phyloP scores from a whole-genome alignment of 78 protist species.

The Dictyostelium intermedium region DNA sequence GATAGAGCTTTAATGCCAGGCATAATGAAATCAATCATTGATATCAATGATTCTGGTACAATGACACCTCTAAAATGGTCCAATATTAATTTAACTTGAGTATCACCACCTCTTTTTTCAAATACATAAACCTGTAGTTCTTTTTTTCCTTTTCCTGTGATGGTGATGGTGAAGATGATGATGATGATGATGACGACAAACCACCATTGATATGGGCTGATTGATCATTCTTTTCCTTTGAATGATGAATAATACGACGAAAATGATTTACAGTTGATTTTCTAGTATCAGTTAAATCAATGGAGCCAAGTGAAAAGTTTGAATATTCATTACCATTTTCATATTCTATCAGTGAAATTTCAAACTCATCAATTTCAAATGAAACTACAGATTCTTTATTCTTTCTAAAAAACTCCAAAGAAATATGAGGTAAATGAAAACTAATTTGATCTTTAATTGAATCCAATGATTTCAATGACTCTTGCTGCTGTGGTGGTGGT shows the following conservation, averaged over 20 bases:
- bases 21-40: conserved; percentile 68
- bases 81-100: conserved; percentile 20
- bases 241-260: conserved; percentile 13
- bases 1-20: conserved; percentile 62
- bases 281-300: conserved; percentile 64
- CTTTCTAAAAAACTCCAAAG: conserved; percentile 56
- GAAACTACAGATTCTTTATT: conserved; percentile 66
- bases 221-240: not conserved
- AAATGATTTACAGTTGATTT: conserved; percentile 38
- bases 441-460: conserved; percentile 40
- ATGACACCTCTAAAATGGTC: conserved; percentile 33
- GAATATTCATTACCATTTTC: conserved; percentile 27
- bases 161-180: not conserved
- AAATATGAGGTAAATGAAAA: conserved; percentile 55
- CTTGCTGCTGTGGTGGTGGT: not conserved
- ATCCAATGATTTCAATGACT: not conserved
- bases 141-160: not conserved
- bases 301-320: not conserved
- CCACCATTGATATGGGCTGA: not conserved
- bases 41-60: conserved; percentile 58
- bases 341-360: conserved; percentile 50
- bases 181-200: not conserved
- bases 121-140: conserved; percentile 20
- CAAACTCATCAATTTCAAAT: conserved; percentile 49
- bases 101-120: conserved; percentile 54